A percentile compares a stretch with the other conserved stretches of the same genome.
These are phyloP conservation scores for Tetrastigma voinierianum DNA, from an alignment of 164 flowering plant species.

Conservation along the genomic window DNA sequence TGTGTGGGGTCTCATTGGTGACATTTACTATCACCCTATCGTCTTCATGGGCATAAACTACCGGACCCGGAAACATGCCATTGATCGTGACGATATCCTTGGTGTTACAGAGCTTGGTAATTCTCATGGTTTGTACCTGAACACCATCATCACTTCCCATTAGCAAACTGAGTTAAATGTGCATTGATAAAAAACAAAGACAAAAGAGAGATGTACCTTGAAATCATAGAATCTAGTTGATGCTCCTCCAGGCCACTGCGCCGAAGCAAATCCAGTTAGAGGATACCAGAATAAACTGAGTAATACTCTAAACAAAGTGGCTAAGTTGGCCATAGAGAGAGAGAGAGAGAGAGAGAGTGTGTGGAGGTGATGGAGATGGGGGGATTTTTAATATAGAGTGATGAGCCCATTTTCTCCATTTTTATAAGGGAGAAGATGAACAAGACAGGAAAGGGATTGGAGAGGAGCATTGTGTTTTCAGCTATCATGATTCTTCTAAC, in stretches of 20 bases:
- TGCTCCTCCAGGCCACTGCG: conserved; percentile 28
- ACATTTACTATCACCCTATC: conserved; percentile 54
- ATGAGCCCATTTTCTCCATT: background rate
- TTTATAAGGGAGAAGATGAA: background rate
- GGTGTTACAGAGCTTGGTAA: conserved; percentile 51
- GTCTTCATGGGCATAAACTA: conserved; percentile 61
- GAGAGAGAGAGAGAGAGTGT: conserved; percentile 8
- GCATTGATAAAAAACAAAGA: background rate
- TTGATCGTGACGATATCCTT: conserved; percentile 55
- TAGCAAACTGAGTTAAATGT: background rate
- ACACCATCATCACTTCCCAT: background rate
- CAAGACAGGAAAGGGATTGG: conserved; percentile 10
- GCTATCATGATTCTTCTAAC: conserved; percentile 54
- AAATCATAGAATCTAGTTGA: conserved; percentile 63
- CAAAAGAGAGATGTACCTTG: conserved; percentile 41
- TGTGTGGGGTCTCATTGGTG: conserved; percentile 53
- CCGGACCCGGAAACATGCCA: conserved; percentile 65
- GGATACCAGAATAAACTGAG: conserved; percentile 18
- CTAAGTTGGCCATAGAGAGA: conserved; percentile 26
- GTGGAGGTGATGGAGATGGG: conserved; percentile 7
- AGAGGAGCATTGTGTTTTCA: conserved; percentile 30
- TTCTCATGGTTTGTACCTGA: conserved; percentile 51
- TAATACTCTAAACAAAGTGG: conserved; percentile 16
- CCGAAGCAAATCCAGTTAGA: conserved; percentile 14
- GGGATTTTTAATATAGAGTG: conserved; percentile 3